Percentiles rank a stretch among this genome's conserved stretches.
Evolutionary conservation across 2,329 filamentous ascomycete genomes (phyloP).

Genomic region (Cladorrhinum sp.): DNA sequence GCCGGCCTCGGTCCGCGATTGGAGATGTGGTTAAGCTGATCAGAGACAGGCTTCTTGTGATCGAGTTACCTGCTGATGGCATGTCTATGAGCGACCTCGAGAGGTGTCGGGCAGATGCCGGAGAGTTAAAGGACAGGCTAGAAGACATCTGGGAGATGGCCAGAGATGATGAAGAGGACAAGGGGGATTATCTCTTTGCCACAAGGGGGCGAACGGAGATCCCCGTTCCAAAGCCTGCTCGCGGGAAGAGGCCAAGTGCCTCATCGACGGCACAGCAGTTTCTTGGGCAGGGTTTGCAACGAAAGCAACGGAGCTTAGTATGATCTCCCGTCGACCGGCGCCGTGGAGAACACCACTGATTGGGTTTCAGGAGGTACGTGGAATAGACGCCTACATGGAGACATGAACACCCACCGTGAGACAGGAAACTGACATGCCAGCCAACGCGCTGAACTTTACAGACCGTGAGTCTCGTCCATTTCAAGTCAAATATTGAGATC

Average conservation of each 20-base stretch:
- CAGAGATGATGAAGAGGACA: neutral
- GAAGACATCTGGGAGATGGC: neutral
- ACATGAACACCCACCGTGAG: neutral
- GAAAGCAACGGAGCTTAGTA: neutral
- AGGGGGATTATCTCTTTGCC: constrained; percentile 1
- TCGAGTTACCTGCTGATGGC: neutral
- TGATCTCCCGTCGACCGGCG: neutral
- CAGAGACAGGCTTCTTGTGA: constrained; percentile 1
- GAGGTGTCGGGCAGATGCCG: constrained; percentile 2
- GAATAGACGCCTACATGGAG: neutral
- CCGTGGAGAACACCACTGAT: neutral
- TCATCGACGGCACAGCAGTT: neutral
- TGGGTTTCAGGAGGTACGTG: constrained; percentile 3
- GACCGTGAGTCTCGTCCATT: neutral
- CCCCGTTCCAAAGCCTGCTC: neutral
- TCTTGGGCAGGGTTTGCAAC: neutral
- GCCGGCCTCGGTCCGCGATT: neutral
- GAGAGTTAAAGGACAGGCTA: neutral
- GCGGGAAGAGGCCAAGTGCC: neutral
- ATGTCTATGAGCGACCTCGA: constrained; percentile 9
- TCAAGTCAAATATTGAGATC: neutral
- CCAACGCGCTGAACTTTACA: neutral
- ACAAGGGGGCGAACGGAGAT: neutral
- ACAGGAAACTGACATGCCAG: neutral
- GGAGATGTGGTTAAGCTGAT: neutral